Evolutionary conservation across 2,329 filamentous ascomycete species (phyloP), one percentile per base, ranked within the genome.

Genomic region (Phialemonium atrogriseum): DNA sequence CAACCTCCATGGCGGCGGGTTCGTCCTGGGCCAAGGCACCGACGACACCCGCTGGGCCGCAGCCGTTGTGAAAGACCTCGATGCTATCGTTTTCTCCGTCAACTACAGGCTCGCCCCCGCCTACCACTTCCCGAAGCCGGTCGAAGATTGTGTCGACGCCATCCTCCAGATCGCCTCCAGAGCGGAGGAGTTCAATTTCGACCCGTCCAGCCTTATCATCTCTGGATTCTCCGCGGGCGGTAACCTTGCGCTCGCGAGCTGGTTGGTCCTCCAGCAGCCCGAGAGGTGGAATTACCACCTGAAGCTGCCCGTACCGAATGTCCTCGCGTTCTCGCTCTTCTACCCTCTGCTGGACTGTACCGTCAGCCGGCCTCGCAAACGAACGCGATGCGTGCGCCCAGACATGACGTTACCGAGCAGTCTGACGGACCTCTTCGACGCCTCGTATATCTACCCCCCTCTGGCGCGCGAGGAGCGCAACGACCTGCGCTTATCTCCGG

Each of bases 41-140:
- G 73, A 81, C 47, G 77, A 81, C 46, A 68, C 73, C 10, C 64
- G 74, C 24, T 80, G 76, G 62, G 72, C 69, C 5, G 60, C 66
- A 4, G 58, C 64, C 21, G 66, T 77, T 4, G 54, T 70, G 23
- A 55, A 67, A 16, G 56, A 63, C 5, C 57, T 70, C 10, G 64
- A 72, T 32, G 73, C 70, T 17, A 59, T 81, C 14, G 66, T 80
- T 33, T 68, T 82, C 38, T 73, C 69, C 2, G 73, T 80, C 42
- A 75, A 80, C 44, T 83, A 84, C 48, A 68, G 79, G n/a, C 64
- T 81, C 3, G 76, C 77, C 0, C 79, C 79, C 1, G 70, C 72
- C 44, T 62, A 70, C 41, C 76, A 76, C 0, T 81, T 79, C 46
- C 78, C 77, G 1, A 70, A 69, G 1, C 69, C 75, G 0, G 66